Base-by-base conservation (phyloP, 2,329 filamentous ascomycete genomes). In the Colletotrichum zoysiae region DNA sequence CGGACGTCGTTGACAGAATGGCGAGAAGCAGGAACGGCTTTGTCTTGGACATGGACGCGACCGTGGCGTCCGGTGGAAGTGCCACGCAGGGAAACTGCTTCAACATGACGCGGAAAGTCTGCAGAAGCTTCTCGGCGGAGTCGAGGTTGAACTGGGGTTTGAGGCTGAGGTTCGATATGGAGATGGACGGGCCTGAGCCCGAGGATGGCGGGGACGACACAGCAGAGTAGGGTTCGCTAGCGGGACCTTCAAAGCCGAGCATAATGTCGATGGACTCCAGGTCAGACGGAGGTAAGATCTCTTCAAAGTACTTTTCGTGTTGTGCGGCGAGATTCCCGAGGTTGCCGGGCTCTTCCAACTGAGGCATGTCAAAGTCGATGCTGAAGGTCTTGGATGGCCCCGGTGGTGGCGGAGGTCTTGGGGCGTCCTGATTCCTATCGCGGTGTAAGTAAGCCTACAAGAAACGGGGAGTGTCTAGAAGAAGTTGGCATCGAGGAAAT, bases 141-240 rank as follows among this genome's bases (percentile, higher is more conserved):
- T 86, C 83, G 7, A 88, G 82, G 77, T 88, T 88, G 78, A 89
- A 89, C 75, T 84, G 84, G 0, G 87, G 87, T 66, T 85, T 85
- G 20, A 86, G 81, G 14, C 83, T 82, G 5, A 86, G 75, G 42
- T 79, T 81, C 30, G 81, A 79, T 44, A 84, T 78, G 2, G 81
- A 78, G 69, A 80, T 77, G 40, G 79, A 78, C 2, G 69, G 40
- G 46, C 73, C 73, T 1, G 74, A 75, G n/a, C 55, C 55, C 1
- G 74, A 75, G 20, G 67, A 65, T 2, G 75, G 65, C 1, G 78
- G 74, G 5, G 78, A 74, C 5, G 77, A 68, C 23, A 74, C 56
- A 2, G 65, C 65, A 12, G 67, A 67, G 56, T 73, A 53, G 35
- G 58, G 55, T 35, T 51, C 57, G 48, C 65, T 60, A 2, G 65